Conservation (phyloP, 164 flowering plant genomes). For the Liquidambar formosana region DNA sequence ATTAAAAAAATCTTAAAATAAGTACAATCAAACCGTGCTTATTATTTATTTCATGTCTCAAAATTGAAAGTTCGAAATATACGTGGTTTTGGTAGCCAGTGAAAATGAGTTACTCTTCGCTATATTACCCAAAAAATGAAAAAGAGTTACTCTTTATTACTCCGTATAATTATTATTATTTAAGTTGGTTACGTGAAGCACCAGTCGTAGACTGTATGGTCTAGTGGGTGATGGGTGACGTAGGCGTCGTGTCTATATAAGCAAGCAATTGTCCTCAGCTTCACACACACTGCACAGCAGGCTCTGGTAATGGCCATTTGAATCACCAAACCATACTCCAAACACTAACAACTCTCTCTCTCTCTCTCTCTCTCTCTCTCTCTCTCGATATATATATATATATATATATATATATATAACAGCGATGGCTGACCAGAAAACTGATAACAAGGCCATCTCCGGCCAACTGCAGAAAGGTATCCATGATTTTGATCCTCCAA, state of each 20-base stretch:
- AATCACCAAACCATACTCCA: neutral
- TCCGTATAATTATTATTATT: no score
- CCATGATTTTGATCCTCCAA: slow-evolving; percentile 32
- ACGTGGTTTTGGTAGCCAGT: no score
- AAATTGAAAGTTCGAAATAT: no score
- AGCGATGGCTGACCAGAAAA: neutral
- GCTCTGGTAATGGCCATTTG: neutral
- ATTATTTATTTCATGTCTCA: no score
- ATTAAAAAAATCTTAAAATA: no score
- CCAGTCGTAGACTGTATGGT: no score
- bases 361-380: slow-evolving; percentile 1
- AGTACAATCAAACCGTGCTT: no score
- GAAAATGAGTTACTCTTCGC: no score
- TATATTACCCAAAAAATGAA: no score
- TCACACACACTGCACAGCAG: neutral
- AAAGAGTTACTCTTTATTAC: no score
- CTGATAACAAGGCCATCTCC: neutral
- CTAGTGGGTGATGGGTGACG: no score
- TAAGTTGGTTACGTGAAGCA: no score
- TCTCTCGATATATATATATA: neutral
- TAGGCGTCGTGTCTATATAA: neutral
- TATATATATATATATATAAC: neutral
- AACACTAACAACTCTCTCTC: neutral
- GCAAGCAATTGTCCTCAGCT: neutral
- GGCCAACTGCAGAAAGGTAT: slow-evolving; percentile 23